Base-by-base conservation (phyloP, 2,329 filamentous ascomycete species). In the Pseudogymnoascus sp. region DNA sequence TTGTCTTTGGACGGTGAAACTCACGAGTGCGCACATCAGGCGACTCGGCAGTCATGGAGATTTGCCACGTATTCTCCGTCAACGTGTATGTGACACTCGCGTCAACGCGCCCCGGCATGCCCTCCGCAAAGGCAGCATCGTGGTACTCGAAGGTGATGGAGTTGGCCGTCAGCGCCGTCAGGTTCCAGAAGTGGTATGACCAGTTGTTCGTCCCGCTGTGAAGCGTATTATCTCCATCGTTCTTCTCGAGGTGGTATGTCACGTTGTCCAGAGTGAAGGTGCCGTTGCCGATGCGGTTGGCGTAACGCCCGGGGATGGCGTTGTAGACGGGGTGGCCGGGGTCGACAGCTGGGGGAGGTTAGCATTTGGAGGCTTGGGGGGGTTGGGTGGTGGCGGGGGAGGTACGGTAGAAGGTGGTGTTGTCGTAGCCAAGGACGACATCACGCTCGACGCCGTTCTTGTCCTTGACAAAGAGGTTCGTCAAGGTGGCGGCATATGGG, bases 111-210 rank as follows among this genome's bases (percentile, higher is more conserved):
- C 86, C 86, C 0, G 83, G 80, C 75, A 89, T 84, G 62, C 85
- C 85, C 69, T 80, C 72, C 42, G 82, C 80, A 71, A 82, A 75
- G 52, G 74, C 80, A n/a, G 79, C 75, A 69, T 89, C 86, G 64
- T 81, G 77, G 66, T 88, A 80, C n/a, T 80, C 79, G 73, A 88
- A 89, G 42, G 85, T 88, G 68, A 89, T 86, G 23, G 83, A 84
- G 66, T 80, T 77, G 19, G 76, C 70, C 8, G 80, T 82, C 64
- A 81, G 74, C 2, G 77, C 76, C 3, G 81, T 79, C 19, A 88
- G 81, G 30, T 85, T 84, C 79, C 84, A 89, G 67, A 82, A 81
- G 42, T 83, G 79, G 72, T 79, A 86, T 45, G 85, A 85, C 81
- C 84, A 86, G 66, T 84, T 84, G 72, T 85, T 80, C 19, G 78